Base-by-base conservation (phyloP, 768 basidiomycete genomes). In the Phlebiopsis flavidoalba region DNA sequence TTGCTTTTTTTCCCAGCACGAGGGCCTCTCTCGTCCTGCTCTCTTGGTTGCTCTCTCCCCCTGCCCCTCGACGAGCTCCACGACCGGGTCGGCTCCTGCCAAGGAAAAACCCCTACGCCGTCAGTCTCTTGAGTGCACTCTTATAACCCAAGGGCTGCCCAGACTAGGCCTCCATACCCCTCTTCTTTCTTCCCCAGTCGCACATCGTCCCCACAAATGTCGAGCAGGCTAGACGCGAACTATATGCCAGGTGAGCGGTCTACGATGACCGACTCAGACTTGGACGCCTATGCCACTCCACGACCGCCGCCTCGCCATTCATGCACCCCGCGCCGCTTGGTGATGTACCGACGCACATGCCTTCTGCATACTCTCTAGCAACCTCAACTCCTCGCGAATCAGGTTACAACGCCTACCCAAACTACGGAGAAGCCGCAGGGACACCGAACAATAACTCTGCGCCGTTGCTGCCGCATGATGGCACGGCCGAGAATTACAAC, bases 381-480 rank as follows among this genome's bases (percentile, higher is more conserved):
- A 43, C 53, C 8, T n/a, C 33, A 7, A 54, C 54, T 6, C 54
- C 54, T 12, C 36, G 54, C 1, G 54, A 55, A 12, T 55, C 54
- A 3, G 40, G 35, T 14, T 49, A 49, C 48, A 49, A 49, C 48
- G 11, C 12, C n/a, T 55, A 45, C 40, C 24, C 35, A 10, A 10
- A 24, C 35, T 53, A 37, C 24, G 48, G 58, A n/a, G 58, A 51
- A 19, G 14, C 58, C 7, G 50, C 7, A 14, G 47, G 55, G 35
- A 61, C 60, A 4, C 60, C 55, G 49, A 59, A 59, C 40, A 55
- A 54, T 33, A 57, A 57, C 55, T 57, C 55, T 50, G 60, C 60
- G 8, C 46, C 60, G 19, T 49, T 56, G 3, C 56, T 61, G 19
- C 37, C 48, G 5, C 35, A 47, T 17, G 33, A 24, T 37, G 46